These are phyloP conservation scores for Colletotrichum lindemuthianum DNA, from an alignment of 2,329 filamentous ascomycete species.

Conservation along the genomic window DNA sequence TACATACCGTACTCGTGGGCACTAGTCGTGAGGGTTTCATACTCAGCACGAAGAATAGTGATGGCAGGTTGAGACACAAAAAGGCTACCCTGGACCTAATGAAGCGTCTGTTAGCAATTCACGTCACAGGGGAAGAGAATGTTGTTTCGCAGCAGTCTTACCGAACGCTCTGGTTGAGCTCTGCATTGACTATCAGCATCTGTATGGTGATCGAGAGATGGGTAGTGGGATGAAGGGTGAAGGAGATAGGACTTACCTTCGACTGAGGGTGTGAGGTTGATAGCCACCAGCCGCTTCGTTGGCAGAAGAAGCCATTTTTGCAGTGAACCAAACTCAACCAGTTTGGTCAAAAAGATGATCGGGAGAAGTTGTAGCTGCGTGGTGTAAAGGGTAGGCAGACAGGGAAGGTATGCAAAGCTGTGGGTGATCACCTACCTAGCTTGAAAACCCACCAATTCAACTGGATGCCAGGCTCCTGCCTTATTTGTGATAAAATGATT, in stretches of 20 bases:
- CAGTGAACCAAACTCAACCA: neutral
- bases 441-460: no score
- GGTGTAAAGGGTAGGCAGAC: neutral
- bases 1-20: constrained; percentile 65
- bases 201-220: neutral
- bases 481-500: no score
- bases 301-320: constrained; percentile 40
- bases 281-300: constrained; percentile 43
- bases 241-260: constrained; percentile 59
- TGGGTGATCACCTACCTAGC: no score
- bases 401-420: no score
- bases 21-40: constrained; percentile 65
- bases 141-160: no score
- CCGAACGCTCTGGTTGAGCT: constrained; percentile 43
- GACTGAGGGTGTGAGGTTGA: constrained; percentile 69
- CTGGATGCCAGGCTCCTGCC: no score
- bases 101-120: constrained; percentile 2
- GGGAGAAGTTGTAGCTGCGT: constrained; percentile 4
- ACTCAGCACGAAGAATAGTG: constrained; percentile 68
- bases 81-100: constrained; percentile 38
- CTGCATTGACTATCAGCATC: constrained; percentile 34
- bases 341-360: neutral
- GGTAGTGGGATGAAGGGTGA: neutral
- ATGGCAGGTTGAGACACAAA: constrained; percentile 49
- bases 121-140: neutral